Evolutionary conservation across 208 protist species (phyloP).

Genomic region (Crithidia bombi): DNA sequence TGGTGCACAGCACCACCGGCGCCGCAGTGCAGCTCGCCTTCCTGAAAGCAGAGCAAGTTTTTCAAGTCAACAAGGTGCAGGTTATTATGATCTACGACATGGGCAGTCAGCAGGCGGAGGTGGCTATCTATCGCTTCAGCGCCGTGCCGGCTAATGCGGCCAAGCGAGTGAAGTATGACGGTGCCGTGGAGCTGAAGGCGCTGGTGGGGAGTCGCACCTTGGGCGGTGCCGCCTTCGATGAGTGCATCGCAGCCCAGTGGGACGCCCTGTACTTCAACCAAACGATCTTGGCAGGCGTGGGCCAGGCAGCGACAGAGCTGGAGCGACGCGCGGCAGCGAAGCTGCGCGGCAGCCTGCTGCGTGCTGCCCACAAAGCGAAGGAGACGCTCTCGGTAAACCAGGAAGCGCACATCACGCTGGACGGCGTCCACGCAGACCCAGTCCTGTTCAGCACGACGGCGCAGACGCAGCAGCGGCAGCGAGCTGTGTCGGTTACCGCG

Average conservation of each 20-base stretch:
- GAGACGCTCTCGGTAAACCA: conserved; percentile 91
- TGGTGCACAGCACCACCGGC: conserved; percentile 85
- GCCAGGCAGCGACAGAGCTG: conserved; percentile 23
- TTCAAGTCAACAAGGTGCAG: conserved; percentile 16
- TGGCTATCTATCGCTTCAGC: conserved; percentile 65
- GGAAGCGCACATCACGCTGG: conserved; percentile 79
- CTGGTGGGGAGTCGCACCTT: conserved; percentile 63
- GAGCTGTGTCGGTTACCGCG: conserved; percentile 11
- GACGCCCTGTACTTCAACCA: conserved; percentile 61
- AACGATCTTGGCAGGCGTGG: conserved; percentile 23
- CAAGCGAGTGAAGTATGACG: background rate
- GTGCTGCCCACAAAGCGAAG: conserved; percentile 79
- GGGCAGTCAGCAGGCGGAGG: conserved; percentile 78
- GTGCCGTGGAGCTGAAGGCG: conserved; percentile 32
- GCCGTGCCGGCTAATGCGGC: conserved; percentile 16
- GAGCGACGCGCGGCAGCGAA: conserved; percentile 27
- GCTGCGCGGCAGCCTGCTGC: conserved; percentile 73
- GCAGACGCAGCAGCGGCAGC: conserved; percentile 20
- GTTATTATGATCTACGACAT: conserved; percentile 91
- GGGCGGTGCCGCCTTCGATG: conserved; percentile 89
- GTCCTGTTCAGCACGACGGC: conserved; percentile 18
- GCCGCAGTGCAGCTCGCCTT: conserved; percentile 71
- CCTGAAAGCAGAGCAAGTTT: conserved; percentile 53
- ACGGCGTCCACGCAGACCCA: conserved; percentile 57
- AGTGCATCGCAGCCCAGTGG: conserved; percentile 82